Evolutionary conservation across 116 monocot genomes (phyloP).

Genomic region (Papilionanthe hybrid): DNA sequence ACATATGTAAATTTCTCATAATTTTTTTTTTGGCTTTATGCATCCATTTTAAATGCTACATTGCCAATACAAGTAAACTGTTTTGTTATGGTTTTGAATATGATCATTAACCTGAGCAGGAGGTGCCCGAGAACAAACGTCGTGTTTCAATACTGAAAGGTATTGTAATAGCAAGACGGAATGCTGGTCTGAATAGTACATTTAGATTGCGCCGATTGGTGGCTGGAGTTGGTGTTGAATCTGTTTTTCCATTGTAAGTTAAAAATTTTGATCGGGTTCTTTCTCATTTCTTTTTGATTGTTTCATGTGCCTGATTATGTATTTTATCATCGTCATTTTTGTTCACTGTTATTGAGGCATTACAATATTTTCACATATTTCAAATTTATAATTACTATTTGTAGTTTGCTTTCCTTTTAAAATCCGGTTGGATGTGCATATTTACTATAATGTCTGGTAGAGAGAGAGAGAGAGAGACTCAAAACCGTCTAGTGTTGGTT

Average conservation of each 20-base stretch:
- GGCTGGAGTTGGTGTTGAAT: constrained; percentile 81
- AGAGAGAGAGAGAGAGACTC: too few relatives aligned
- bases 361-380: neutral
- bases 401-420: too few relatives aligned
- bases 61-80: neutral
- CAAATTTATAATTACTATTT: neutral
- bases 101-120: constrained; percentile 27
- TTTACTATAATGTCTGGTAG: neutral
- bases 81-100: neutral
- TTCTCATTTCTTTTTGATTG: neutral
- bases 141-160: constrained; percentile 77
- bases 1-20: too few relatives aligned
- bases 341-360: neutral
- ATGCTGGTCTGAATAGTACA: constrained; percentile 72
- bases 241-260: constrained; percentile 90
- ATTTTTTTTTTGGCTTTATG: neutral
- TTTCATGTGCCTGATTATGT: neutral
- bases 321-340: neutral
- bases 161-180: constrained; percentile 80
- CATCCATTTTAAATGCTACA: neutral
- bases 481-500: too few relatives aligned
- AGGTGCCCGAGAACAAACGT: constrained; percentile 85
- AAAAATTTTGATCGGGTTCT: neutral
- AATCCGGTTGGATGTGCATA: neutral
- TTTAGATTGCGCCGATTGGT: constrained; percentile 78